These are phyloP conservation scores for Exophiala xenobiotica DNA, from an alignment of 2,329 filamentous ascomycete genomes.

Conservation along the genomic window DNA sequence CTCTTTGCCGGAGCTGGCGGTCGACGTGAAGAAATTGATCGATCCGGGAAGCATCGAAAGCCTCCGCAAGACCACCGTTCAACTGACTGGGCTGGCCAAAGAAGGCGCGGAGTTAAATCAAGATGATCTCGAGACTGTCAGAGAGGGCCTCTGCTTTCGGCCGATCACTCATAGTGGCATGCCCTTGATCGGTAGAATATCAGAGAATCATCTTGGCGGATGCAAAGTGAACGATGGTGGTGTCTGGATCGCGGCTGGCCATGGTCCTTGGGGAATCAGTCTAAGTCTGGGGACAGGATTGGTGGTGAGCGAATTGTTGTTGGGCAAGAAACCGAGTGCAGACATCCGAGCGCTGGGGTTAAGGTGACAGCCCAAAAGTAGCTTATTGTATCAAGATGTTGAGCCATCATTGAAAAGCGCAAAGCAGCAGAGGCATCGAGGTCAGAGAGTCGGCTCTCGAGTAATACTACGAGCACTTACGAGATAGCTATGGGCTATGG, in stretches of 20 bases:
- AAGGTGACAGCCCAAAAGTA: neutral
- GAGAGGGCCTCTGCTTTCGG: conserved; percentile 70
- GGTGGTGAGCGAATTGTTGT: conserved; percentile 69
- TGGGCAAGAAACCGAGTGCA: conserved; percentile 57
- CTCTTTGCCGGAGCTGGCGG: conserved; percentile 58
- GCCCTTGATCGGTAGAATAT: conserved; percentile 60
- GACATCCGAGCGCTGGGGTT: conserved; percentile 7
- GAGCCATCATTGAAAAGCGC: no score
- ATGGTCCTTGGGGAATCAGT: conserved; percentile 74
- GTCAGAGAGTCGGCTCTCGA: no score
- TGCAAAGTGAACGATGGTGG: conserved; percentile 48
- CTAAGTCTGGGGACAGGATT: conserved; percentile 66
- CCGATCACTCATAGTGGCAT: conserved; percentile 64
- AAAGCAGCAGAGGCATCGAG: no score
- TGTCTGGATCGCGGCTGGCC: conserved; percentile 69
- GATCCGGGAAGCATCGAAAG: conserved; percentile 42
- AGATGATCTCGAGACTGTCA: conserved; percentile 61
- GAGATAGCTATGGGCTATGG: neutral
- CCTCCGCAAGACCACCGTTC: conserved; percentile 36
- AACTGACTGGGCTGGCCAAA: conserved; percentile 36
- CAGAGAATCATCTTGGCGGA: conserved; percentile 42
- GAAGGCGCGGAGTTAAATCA: conserved; percentile 33
- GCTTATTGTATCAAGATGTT: neutral
- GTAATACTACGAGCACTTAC: no score
- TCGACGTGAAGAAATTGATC: conserved; percentile 40